Percentiles rank a stretch among this genome's conserved stretches.
phyloP scores from a whole-genome alignment of 225 moss, liverwort and hornwort genomes.

The Takakia lepidozioides region DNA sequence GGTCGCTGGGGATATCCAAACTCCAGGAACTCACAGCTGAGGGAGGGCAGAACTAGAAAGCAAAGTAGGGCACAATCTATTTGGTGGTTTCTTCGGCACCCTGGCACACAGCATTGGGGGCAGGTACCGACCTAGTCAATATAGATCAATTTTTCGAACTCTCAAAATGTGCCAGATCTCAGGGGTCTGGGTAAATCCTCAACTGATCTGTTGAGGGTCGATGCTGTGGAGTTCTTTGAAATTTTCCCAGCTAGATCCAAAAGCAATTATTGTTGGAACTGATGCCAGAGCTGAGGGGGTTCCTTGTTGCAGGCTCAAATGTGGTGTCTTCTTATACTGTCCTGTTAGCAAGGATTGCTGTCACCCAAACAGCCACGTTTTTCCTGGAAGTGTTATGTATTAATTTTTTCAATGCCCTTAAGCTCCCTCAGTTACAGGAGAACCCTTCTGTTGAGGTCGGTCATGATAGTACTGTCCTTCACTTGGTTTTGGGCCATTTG shows the following conservation, averaged over 20 bases:
- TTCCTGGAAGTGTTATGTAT: constrained; percentile 63
- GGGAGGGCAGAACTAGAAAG: constrained; percentile 90
- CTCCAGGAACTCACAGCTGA: constrained; percentile 65
- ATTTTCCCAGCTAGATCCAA: constrained; percentile 79
- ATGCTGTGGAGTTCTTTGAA: constrained; percentile 86
- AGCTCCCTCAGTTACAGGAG: constrained; percentile 90
- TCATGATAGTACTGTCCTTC: constrained; percentile 88
- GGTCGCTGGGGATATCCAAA: constrained; percentile 80
- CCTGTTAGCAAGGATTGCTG: constrained; percentile 73
- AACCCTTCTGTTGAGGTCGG: constrained; percentile 98
- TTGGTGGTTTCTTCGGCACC: constrained; percentile 89
- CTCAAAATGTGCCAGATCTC: constrained; percentile 83
- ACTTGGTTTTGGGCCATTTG: constrained; percentile 69
- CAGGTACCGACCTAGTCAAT: constrained; percentile 78
- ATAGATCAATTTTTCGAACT: constrained; percentile 79
- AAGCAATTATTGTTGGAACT: constrained; percentile 66
- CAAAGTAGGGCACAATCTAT: constrained; percentile 84
- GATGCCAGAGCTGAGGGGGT: constrained; percentile 65
- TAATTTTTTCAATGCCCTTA: constrained; percentile 78
- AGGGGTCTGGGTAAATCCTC: constrained; percentile 52
- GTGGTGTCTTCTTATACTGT: constrained; percentile 98
- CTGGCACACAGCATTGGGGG: constrained; percentile 67
- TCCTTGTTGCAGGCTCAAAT: constrained; percentile 82
- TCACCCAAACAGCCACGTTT: constrained; percentile 57
- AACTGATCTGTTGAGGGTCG: constrained; percentile 72